Evolutionary conservation across 495 filamentous ascomycete species (phyloP).

Genomic region (Pyrenula massariospora): DNA sequence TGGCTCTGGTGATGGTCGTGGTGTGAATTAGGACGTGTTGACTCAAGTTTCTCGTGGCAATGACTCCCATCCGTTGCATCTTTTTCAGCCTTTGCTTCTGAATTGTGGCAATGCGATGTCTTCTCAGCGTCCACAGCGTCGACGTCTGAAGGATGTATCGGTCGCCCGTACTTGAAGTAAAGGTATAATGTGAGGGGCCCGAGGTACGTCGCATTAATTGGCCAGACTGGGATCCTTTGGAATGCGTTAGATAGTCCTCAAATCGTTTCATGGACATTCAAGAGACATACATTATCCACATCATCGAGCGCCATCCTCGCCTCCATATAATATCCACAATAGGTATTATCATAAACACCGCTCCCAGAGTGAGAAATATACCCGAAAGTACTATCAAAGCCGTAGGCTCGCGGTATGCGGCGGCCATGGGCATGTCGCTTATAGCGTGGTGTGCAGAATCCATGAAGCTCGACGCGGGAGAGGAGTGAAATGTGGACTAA

Average conservation of each 20-base stretch:
- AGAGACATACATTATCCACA: slow-evolving; percentile 11
- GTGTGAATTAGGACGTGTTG: not conserved
- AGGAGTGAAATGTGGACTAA: not conserved
- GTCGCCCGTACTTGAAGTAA: slow-evolving; percentile 10
- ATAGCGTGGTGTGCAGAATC: not conserved
- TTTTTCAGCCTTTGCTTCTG: not conserved
- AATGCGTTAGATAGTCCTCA: not conserved
- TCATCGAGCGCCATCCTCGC: slow-evolving; percentile 13
- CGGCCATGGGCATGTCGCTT: not conserved
- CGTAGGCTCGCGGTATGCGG: not conserved
- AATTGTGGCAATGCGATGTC: not conserved
- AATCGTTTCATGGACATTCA: not conserved
- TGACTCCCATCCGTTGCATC: not conserved
- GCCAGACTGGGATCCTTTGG: slow-evolving; percentile 9
- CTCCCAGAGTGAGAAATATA: not conserved
- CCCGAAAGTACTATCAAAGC: not conserved
- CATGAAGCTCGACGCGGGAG: not conserved
- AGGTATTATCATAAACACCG: not conserved
- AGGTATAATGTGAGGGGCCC: slow-evolving; percentile 7
- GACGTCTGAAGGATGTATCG: slow-evolving; percentile 1
- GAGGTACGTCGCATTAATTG: slow-evolving; percentile 11
- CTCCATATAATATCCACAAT: slow-evolving; percentile 4
- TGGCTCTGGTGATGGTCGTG: not conserved
- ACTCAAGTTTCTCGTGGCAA: not conserved
- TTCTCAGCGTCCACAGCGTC: not conserved